Evolutionary conservation across 2,329 filamentous ascomycete species (phyloP), one percentile per base, ranked within the genome.

Genomic region (Pseudogymnoascus sp.): DNA sequence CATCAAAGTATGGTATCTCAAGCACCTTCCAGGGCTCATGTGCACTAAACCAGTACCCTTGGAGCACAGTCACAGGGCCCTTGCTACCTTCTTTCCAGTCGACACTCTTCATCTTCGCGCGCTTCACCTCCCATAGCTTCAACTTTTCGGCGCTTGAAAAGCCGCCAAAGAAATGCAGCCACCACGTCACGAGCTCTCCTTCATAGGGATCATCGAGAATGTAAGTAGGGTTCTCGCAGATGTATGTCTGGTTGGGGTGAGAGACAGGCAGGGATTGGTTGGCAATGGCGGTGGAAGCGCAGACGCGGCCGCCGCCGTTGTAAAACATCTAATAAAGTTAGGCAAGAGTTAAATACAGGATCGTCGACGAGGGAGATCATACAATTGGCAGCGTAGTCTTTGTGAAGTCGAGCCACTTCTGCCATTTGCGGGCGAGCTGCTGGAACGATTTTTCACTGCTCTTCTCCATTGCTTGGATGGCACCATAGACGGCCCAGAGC

Each of bases 11-110:
- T 0, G 77, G 77, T 64, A 78, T 70, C 68, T 78, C 73, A 21
- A 79, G 66, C 4, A 75, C 72, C 41, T 78, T 79, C 76, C 76
- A 78, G 3, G 71, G 73, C 60, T 79, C 76, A 40, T 78, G 75
- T 38, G 70, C 72, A 6, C 21, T 71, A 70, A n/a, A 59, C 59
- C 37, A 40, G 21, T 23, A 61, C 73, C 73, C 75, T 63, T 76
- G 72, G 58, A 77, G 73, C 18, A 78, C 75, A 3, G 77, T 78
- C 38, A 78, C 75, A 2, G 76, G 75, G 0, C 75, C 75, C 41
- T 76, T 64, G 1, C 71, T 70, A 3, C 72, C 74, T 67, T 71
- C 68, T 8, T 75, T 52, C 18, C 78, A 78, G 61, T 76, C 75
- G 0, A 70, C 69, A 52, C 71, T 75, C 59, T 74, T 70, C 1